Conservation (phyloP, 1,284 basidiomycete genomes). For the Leccinum angustisporum region DNA sequence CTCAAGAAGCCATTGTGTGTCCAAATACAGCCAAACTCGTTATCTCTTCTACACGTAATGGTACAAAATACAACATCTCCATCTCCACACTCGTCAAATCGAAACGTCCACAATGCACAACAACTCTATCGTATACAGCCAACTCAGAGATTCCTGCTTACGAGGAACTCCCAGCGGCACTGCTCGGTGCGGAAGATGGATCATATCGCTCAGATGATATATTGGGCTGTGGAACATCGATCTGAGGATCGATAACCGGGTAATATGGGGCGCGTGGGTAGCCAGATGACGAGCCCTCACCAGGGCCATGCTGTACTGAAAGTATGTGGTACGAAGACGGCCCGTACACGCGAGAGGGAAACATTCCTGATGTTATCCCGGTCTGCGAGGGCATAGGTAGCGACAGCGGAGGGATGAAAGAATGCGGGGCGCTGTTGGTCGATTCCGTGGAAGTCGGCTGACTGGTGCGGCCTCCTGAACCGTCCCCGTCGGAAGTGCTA, state of each 20-base stretch:
- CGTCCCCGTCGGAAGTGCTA: conserved; percentile 34
- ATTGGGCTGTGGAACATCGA: conserved; percentile 37
- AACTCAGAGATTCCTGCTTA: conserved; percentile 15
- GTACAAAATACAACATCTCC: conserved; percentile 16
- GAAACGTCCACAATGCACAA: neutral
- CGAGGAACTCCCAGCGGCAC: conserved; percentile 12
- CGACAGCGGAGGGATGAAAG: conserved; percentile 17
- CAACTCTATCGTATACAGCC: neutral
- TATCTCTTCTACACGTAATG: conserved; percentile 1
- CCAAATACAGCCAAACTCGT: conserved; percentile 30
- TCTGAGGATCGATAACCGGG: conserved; percentile 41
- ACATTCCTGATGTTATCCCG: conserved; percentile 18
- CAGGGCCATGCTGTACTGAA: conserved; percentile 19
- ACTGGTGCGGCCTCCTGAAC: conserved; percentile 12
- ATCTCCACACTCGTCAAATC: neutral
- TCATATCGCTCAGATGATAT: conserved; percentile 36
- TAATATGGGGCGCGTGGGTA: conserved; percentile 36
- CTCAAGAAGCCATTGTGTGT: neutral
- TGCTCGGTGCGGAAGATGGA: conserved; percentile 19
- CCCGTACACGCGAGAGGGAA: conserved; percentile 25
- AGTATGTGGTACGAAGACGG: conserved; percentile 32
- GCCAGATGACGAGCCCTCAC: conserved; percentile 21
- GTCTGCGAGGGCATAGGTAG: conserved; percentile 20
- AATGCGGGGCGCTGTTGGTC: conserved; percentile 7
- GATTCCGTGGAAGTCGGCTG: conserved; percentile 12